Conservation (phyloP, 208 protist genomes). For the Balamuthia mandrillaris region DNA sequence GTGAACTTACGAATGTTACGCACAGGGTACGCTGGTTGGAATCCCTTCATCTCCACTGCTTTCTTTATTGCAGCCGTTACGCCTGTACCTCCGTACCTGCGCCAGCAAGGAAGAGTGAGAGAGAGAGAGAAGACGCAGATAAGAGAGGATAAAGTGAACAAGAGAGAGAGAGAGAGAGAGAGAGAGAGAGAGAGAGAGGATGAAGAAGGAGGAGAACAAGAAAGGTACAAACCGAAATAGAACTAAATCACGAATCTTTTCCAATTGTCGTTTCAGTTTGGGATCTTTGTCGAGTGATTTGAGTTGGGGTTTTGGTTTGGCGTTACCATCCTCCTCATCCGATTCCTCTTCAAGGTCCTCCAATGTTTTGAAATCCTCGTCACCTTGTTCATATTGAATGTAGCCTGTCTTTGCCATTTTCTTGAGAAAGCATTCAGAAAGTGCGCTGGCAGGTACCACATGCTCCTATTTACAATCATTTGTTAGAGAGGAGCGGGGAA, state of each 20-base stretch:
- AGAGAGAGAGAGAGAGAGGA: no score
- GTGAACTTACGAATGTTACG: constrained; percentile 52
- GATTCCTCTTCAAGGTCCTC: background rate
- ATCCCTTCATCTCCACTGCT: constrained; percentile 51
- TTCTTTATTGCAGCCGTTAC: constrained; percentile 49
- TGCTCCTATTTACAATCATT: background rate
- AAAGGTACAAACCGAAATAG: constrained; percentile 42
- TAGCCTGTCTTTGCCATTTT: constrained; percentile 52
- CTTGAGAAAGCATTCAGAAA: constrained; percentile 59
- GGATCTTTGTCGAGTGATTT: no score
- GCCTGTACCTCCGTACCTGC: constrained; percentile 55
- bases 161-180: no score
- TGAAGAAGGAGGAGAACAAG: no score
- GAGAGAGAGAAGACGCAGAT: no score
- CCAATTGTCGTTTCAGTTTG: constrained; percentile 2
- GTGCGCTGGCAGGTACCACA: constrained; percentile 48
- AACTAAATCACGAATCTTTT: constrained; percentile 61
- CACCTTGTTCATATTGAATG: constrained; percentile 49
- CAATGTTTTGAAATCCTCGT: constrained; percentile 32
- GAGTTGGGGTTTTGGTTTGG: no score
- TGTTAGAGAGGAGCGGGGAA: background rate
- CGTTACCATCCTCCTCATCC: background rate
- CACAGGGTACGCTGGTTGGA: constrained; percentile 51
- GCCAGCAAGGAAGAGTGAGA: no score
- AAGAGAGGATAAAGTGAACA: no score